A percentile compares a stretch with the other conserved stretches of the same genome.
Conservation (phyloP, 768 basidiomycete genomes). For the Kwoniella mangroviensis region DNA sequence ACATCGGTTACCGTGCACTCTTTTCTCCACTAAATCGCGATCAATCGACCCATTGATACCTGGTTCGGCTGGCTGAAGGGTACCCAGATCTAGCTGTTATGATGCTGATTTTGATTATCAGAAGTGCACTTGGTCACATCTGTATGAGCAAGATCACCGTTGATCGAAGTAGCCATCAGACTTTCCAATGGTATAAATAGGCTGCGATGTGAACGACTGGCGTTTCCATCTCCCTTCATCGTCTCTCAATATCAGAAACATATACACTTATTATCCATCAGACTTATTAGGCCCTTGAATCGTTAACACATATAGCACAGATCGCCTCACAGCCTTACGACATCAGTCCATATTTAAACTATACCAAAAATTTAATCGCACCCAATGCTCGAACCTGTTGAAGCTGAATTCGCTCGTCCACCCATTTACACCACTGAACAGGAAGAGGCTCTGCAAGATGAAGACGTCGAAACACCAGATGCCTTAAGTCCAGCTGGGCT, state of each 20-base stretch:
- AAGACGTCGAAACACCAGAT: slow-evolving; percentile 25
- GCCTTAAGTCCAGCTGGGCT: slow-evolving; percentile 7
- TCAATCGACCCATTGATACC: neutral
- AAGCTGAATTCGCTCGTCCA: slow-evolving; percentile 38
- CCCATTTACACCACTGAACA: slow-evolving; percentile 37
- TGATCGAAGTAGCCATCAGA: neutral
- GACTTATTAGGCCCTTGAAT: neutral
- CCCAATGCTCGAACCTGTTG: slow-evolving; percentile 39
- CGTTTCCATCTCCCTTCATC: neutral
- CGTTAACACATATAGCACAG: neutral
- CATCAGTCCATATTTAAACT: neutral
- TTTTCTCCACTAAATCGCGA: neutral
- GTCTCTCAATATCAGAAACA: neutral
- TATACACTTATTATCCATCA: too few relatives aligned
- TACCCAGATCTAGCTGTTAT: neutral
- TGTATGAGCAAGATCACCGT: neutral
- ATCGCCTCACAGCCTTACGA: neutral
- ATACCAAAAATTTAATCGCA: neutral
- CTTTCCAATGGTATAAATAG: neutral
- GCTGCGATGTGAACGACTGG: neutral
- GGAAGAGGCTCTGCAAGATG: slow-evolving; percentile 31
- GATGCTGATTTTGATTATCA: neutral
- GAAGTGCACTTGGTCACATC: neutral
- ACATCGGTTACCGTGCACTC: neutral
- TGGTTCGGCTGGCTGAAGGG: neutral